These are phyloP conservation scores for Tetrahymena malaccensis DNA, from an alignment of 73 alveolate species.

Conservation along the genomic window DNA sequence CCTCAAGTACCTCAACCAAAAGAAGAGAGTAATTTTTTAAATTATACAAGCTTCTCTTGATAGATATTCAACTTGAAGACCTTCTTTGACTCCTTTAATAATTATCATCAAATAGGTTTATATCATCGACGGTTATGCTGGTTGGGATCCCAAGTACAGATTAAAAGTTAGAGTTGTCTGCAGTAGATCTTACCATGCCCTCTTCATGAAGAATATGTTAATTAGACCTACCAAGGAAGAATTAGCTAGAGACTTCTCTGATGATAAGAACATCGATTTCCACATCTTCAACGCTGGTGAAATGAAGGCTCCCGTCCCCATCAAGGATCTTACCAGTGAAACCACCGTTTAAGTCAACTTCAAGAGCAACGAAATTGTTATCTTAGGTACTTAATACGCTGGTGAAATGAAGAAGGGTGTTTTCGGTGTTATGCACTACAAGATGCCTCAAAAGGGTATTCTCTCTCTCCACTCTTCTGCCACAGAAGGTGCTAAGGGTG, in stretches of 20 bases:
- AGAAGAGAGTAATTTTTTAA: slow-evolving; percentile 41
- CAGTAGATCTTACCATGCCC: slow-evolving; percentile 89
- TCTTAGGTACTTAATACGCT: slow-evolving; percentile 93
- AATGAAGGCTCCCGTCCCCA: slow-evolving; percentile 75
- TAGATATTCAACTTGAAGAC: too few relatives aligned
- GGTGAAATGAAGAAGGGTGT: slow-evolving; percentile 96
- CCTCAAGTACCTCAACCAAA: slow-evolving; percentile 54
- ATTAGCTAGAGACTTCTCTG: slow-evolving; percentile 46
- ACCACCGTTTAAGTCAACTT: slow-evolving; percentile 79
- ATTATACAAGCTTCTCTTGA: background rate
- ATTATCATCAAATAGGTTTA: slow-evolving; percentile 15
- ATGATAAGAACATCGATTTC: slow-evolving; percentile 53
- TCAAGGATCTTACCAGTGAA: slow-evolving; percentile 75
- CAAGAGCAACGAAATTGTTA: slow-evolving; percentile 66
- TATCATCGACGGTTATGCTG: slow-evolving; percentile 90
- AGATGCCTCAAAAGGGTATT: slow-evolving; percentile 77
- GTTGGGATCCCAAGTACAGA: slow-evolving; percentile 91
- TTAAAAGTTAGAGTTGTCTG: slow-evolving; percentile 68
- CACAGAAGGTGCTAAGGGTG: slow-evolving; percentile 76
- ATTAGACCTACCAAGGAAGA: slow-evolving; percentile 75
- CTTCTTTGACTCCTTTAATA: background rate
- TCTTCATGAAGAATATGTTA: slow-evolving; percentile 93
- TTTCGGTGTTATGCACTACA: slow-evolving; percentile 83
- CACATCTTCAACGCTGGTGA: slow-evolving; percentile 86
- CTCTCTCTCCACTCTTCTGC: slow-evolving; percentile 92